Conservation (phyloP, 2,329 filamentous ascomycete species). For the Alternaria sp. region DNA sequence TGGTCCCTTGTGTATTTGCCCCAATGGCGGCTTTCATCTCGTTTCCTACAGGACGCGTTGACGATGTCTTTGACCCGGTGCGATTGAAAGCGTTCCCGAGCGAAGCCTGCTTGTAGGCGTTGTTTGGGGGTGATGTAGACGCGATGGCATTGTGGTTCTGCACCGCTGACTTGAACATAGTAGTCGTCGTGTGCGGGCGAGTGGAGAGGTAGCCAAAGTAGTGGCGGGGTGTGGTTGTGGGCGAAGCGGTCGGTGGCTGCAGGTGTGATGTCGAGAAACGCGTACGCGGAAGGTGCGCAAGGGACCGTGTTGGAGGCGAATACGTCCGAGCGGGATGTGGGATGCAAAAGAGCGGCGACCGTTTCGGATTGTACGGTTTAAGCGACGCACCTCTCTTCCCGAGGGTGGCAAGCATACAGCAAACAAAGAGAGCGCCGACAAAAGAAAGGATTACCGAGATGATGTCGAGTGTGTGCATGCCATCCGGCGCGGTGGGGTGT, state of each 20-base stretch:
- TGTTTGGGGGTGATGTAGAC: constrained; percentile 30
- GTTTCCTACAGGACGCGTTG: constrained; percentile 44
- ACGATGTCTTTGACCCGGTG: constrained; percentile 36
- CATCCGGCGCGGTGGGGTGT: constrained; percentile 20
- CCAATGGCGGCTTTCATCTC: constrained; percentile 32
- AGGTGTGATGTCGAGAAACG: constrained; percentile 19
- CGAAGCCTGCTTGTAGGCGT: constrained; percentile 36
- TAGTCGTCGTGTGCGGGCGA: constrained; percentile 22
- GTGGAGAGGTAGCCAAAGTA: constrained; percentile 23
- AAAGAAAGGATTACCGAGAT: constrained; percentile 33
- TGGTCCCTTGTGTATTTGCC: constrained; percentile 44
- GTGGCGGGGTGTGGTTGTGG: constrained; percentile 5
- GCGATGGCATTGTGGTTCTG: constrained; percentile 47
- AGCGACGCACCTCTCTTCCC: constrained; percentile 40
- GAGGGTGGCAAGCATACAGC: constrained; percentile 48
- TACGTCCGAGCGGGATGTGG: constrained; percentile 25
- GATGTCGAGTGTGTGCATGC: constrained; percentile 31
- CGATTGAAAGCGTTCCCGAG: constrained; percentile 50
- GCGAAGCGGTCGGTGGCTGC: neutral
- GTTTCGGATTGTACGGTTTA: constrained; percentile 36
- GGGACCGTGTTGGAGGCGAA: constrained; percentile 17
- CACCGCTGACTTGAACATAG: constrained; percentile 52
- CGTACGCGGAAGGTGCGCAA: constrained; percentile 15
- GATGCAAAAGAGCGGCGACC: constrained; percentile 24
- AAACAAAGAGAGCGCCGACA: constrained; percentile 31